These are phyloP conservation scores for Brassica carinata DNA, from an alignment of 345 rosid genomes.

Conservation along the genomic window DNA sequence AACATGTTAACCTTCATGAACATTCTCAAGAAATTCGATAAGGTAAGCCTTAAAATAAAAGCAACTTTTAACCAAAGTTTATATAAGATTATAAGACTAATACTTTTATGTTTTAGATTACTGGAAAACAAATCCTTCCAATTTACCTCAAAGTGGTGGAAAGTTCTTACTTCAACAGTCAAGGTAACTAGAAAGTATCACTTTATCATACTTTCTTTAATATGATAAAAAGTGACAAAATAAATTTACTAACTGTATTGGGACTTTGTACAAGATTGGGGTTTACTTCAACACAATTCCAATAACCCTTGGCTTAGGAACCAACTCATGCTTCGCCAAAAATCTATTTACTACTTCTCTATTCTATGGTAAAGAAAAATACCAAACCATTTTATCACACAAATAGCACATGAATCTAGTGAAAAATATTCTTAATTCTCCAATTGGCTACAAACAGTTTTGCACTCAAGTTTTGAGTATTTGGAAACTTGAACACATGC, in stretches of 20 bases:
- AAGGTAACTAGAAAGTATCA: conserved; percentile 54
- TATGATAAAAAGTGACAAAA: neutral
- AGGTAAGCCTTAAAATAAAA: conserved; percentile 47
- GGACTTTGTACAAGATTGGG: conserved; percentile 99
- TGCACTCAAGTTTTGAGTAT: conserved; percentile 52
- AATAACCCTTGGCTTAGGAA: conserved; percentile 99
- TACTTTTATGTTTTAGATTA: conserved; percentile 48
- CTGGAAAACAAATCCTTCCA: conserved; percentile 89
- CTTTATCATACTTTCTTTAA: conserved; percentile 18
- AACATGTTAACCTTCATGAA: conserved; percentile 95
- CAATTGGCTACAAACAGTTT: conserved; percentile 77
- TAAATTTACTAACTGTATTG: conserved; percentile 81
- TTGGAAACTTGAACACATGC: neutral
- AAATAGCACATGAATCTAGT: no score
- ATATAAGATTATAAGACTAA: neutral
- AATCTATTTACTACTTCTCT: conserved; percentile 85
- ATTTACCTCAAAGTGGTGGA: conserved; percentile 91
- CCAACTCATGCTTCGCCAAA: conserved; percentile 85
- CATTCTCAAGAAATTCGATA: conserved; percentile 93
- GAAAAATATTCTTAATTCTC: no score
- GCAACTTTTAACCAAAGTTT: neutral
- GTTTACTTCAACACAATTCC: conserved; percentile 83
- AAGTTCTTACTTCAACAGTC: conserved; percentile 88
- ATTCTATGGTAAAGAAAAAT: conserved; percentile 54
- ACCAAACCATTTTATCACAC: no score